phyloP scores from a whole-genome alignment of 352 stramenopile genomes.

The Globisporangium spiculum region DNA sequence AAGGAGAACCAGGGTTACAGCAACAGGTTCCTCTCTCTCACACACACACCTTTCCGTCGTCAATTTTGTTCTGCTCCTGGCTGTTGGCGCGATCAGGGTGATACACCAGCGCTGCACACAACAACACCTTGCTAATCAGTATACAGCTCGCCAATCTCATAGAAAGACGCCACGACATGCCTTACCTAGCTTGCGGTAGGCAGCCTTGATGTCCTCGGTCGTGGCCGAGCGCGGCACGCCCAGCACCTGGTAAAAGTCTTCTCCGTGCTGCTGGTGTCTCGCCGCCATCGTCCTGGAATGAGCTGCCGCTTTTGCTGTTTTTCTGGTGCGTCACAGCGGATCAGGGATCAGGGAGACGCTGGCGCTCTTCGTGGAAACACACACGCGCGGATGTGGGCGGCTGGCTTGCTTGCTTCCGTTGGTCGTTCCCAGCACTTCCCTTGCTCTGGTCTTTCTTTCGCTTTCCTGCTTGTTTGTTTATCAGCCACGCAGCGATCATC shows the following conservation, averaged over 20 bases:
- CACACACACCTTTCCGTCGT: slow-evolving; percentile 29
- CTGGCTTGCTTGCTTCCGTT: neutral
- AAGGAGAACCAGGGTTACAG: neutral
- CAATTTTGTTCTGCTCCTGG: slow-evolving; percentile 18
- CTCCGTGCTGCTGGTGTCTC: slow-evolving; percentile 5
- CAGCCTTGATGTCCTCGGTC: slow-evolving; percentile 71
- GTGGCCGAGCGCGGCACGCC: slow-evolving; percentile 58
- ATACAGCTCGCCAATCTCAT: slow-evolving; percentile 1
- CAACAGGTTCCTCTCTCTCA: no score
- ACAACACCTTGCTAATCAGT: neutral
- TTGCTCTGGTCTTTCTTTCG: neutral
- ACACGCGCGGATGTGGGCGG: neutral
- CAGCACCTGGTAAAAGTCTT: slow-evolving; percentile 63
- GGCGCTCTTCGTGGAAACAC: neutral
- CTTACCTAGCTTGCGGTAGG: slow-evolving; percentile 76
- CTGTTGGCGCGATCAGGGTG: slow-evolving; percentile 64
- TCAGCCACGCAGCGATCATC: neutral
- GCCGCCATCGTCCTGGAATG: slow-evolving; percentile 13
- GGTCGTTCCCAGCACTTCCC: neutral
- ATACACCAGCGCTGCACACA: slow-evolving; percentile 52
- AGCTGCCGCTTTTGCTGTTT: neutral
- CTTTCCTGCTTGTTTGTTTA: slow-evolving; percentile 6
- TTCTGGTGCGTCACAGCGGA: neutral
- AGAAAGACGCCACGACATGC: no score
- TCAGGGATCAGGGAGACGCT: neutral